Evolutionary conservation across 805 yeast genomes (phyloP).

Genomic region (Kregervanrija delftensis): DNA sequence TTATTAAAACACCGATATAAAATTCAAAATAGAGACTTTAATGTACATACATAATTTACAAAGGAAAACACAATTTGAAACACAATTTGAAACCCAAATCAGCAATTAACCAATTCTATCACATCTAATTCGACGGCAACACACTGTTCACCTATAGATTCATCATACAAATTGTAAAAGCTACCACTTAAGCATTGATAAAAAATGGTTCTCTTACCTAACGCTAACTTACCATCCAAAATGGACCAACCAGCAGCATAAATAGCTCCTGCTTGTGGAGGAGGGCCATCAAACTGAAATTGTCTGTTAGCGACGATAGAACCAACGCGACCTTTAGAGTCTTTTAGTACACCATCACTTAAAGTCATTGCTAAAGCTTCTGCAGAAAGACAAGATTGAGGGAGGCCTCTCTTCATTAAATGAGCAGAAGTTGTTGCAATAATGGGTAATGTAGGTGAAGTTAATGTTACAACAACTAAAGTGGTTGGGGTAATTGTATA

Average conservation of each 20-base stretch:
- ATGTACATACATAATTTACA: too few species aligned
- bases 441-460: conserved; percentile 15
- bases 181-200: conserved; percentile 71
- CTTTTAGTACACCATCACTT: conserved; percentile 44
- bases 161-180: conserved; percentile 74
- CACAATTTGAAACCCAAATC: too few species aligned
- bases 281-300: conserved; percentile 74
- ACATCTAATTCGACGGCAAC: conserved; percentile 52
- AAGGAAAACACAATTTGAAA: too few species aligned
- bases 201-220: conserved; percentile 55
- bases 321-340: conserved; percentile 61
- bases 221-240: conserved; percentile 54
- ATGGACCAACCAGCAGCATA: conserved; percentile 61
- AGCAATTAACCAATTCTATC: conserved; percentile 53
- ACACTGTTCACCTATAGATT: conserved; percentile 57
- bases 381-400: conserved; percentile 38
- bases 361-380: conserved; percentile 52
- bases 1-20: background rate
- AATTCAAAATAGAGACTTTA: background rate
- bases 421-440: conserved; percentile 21
- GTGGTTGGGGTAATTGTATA: conserved; percentile 23
- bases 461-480: conserved; percentile 24
- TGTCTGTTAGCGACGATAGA: conserved; percentile 78
- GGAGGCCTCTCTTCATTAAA: conserved; percentile 12
- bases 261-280: conserved; percentile 75